Base-by-base conservation (phyloP, 1,139 yeast species). In the Yamadazyma sp. region DNA sequence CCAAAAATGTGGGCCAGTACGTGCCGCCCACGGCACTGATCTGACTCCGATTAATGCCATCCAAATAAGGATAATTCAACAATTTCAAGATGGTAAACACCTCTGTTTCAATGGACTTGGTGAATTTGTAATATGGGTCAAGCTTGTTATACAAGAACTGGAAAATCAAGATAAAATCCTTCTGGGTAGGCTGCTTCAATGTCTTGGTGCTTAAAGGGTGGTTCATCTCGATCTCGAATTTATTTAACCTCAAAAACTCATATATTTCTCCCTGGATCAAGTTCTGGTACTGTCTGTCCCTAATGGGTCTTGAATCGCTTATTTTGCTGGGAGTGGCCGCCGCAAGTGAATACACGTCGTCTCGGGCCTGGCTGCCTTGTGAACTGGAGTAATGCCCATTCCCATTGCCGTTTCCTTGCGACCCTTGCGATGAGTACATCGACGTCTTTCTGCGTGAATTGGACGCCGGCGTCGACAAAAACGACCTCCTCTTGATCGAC, bases 11-110 rank as follows among this genome's bases (percentile, higher is more conserved):
- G 13, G 88, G 90, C 97, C 97, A 88, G 52, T 83, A 83, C 42
- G 84, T 84, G 1, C 96, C 95, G 2, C 96, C 96, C 6, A 88
- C 96, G 0, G 96, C 96, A 34, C 90, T 81, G 24, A 89, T 81
- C 56, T 87, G 95, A 1, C 92, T 82, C 52, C 89, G 79, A 57
- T 83, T 86, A 32, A 89, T 81, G 0, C 86, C 71, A 31, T 86
- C 95, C 41, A 88, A 59, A 57, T 83, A 87, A 1, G 97, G 97
- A 54, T 89, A 90, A 37, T 77, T 78, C 44, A 88, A 61, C 23
- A 72, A 70, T 53, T 79, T 82, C 47, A 90, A 63, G 12, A 87
- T 64, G 15, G 76, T 71, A 48, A 82, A 82, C 9, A 89, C 86
- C 46, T 90, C 97, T 38, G 77, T 73, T 47, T 89, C 96, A 29